Conservation (phyloP, 225 moss, liverwort and hornwort genomes). For the Pseudoscleropodium purum region DNA sequence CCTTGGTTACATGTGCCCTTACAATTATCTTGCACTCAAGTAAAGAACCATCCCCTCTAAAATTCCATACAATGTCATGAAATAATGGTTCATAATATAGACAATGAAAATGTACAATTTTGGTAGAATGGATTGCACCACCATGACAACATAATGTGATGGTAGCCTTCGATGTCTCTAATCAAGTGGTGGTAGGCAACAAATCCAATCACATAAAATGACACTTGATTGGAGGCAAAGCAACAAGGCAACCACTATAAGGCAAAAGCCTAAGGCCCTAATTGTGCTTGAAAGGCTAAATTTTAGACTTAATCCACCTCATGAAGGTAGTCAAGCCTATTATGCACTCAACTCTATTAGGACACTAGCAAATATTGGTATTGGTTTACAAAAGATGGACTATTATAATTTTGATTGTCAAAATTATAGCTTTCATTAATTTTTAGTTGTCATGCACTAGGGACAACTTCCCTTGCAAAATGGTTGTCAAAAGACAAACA, state of each 20-base stretch:
- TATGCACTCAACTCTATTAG: accelerated
- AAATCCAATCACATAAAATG: not conserved
- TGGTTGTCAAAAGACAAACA: not conserved
- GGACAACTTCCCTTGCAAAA: accelerated
- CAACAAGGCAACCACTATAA: not conserved
- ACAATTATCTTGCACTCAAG: not conserved
- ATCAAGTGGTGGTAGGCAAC: not conserved
- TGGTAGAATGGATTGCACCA: not conserved
- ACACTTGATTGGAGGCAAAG: not conserved
- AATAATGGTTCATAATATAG: not conserved
- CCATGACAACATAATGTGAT: accelerated
- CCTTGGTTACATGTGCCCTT: not conserved
- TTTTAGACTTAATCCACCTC: not conserved
- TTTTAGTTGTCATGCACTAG: no score
- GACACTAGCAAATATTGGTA: no score
- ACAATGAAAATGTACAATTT: accelerated
- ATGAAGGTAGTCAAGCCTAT: not conserved
- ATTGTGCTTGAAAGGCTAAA: not conserved
- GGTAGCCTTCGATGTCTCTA: accelerated
- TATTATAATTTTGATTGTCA: not conserved
- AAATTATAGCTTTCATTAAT: not conserved
- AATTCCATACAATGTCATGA: not conserved
- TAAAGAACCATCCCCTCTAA: not conserved
- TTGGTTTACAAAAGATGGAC: accelerated
- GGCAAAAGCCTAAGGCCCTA: not conserved